phyloP scores from a whole-genome alignment of 2,329 filamentous ascomycete genomes.

The Epicoccum nigrum region DNA sequence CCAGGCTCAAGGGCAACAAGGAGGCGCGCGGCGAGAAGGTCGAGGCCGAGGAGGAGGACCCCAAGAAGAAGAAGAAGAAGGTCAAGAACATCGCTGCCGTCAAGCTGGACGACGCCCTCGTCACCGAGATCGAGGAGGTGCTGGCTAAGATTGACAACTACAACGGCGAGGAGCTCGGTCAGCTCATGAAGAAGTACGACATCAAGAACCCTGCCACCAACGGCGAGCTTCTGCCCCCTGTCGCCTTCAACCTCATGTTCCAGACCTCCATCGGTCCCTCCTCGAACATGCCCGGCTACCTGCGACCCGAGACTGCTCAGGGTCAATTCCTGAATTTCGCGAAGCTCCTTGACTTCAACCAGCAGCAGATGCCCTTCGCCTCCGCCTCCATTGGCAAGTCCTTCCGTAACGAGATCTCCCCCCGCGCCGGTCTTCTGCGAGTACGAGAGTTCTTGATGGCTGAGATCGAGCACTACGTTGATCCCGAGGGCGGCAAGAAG shows the following conservation, averaged over 20 bases:
- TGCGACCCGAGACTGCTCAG: slow-evolving; percentile 86
- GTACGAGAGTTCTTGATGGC: slow-evolving; percentile 99
- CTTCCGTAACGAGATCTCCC: slow-evolving; percentile 97
- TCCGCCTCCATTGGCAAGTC: slow-evolving; percentile 97
- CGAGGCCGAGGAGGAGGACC: slow-evolving; percentile 74
- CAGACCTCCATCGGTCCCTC: slow-evolving; percentile 92
- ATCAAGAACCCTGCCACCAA: slow-evolving; percentile 86
- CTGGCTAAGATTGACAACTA: slow-evolving; percentile 97
- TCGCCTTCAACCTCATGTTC: slow-evolving; percentile 99
- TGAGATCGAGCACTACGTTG: slow-evolving; percentile 98
- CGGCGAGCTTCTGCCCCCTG: slow-evolving; percentile 76
- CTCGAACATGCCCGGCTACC: slow-evolving; percentile 73
- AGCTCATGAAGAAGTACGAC: slow-evolving; percentile 85
- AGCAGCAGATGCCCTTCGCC: slow-evolving; percentile 93
- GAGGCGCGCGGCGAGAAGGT: slow-evolving; percentile 83
- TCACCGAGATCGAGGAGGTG: slow-evolving; percentile 88
- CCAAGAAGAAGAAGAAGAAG: slow-evolving; percentile 91
- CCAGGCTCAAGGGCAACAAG: slow-evolving; percentile 86
- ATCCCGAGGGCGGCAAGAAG: slow-evolving; percentile 93
- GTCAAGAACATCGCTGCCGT: slow-evolving; percentile 67
- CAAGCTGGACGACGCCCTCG: slow-evolving; percentile 84
- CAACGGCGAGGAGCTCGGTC: slow-evolving; percentile 81
- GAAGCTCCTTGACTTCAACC: slow-evolving; percentile 96
- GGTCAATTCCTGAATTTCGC: slow-evolving; percentile 97
- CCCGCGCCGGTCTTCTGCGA: slow-evolving; percentile 85